These are phyloP conservation scores for Leucosporidium scottii DNA, from an alignment of 768 basidiomycete species.

Conservation along the genomic window DNA sequence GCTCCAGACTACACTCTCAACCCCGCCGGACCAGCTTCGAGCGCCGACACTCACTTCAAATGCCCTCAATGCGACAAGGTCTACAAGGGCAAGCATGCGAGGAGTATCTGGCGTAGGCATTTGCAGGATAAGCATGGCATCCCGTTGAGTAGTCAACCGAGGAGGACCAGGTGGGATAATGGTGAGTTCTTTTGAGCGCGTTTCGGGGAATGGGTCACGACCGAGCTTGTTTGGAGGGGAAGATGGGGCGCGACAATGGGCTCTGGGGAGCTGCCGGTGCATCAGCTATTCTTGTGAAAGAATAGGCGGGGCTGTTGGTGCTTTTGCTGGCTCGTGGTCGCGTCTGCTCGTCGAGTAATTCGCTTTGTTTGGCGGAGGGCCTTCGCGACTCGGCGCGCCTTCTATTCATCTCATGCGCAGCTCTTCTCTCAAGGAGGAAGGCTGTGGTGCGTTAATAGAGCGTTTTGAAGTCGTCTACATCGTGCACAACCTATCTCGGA, in stretches of 20 bases:
- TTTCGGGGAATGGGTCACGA: no score
- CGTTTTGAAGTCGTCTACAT: background rate
- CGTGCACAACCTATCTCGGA: background rate
- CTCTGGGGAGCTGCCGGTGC: background rate
- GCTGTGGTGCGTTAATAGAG: background rate
- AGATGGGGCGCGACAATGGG: background rate
- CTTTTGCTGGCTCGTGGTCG: background rate
- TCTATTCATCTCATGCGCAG: background rate
- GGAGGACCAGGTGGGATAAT: constrained; percentile 45
- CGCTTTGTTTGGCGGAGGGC: background rate
- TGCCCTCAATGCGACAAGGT: constrained; percentile 42
- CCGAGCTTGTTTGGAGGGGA: background rate
- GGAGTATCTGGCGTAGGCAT: constrained; percentile 46
- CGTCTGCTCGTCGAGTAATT: background rate
- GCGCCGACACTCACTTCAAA: constrained; percentile 28
- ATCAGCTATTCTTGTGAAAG: background rate
- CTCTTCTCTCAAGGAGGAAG: background rate
- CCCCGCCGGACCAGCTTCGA: constrained; percentile 29
- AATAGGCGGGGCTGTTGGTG: background rate
- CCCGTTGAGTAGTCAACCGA: constrained; percentile 42
- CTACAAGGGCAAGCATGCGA: constrained; percentile 45
- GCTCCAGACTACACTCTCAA: constrained; percentile 29
- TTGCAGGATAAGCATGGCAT: constrained; percentile 47
- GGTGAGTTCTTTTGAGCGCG: constrained; percentile 37
- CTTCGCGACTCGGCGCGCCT: background rate